Evolutionary conservation across 805 yeast genomes (phyloP).

Genomic region (Starmerella bombicola): DNA sequence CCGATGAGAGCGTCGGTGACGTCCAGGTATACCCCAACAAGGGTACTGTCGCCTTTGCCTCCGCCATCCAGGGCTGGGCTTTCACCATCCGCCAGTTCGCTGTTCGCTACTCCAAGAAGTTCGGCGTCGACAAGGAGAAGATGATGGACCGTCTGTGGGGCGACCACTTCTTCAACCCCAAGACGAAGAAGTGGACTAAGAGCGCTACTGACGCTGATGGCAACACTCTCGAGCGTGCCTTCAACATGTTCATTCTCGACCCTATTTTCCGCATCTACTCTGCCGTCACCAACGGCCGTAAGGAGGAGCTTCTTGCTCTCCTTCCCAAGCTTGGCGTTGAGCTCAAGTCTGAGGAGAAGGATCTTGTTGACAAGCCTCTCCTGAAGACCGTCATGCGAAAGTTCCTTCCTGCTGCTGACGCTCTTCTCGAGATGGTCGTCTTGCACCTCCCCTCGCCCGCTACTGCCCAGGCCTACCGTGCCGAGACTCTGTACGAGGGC

Average conservation of each 20-base stretch:
- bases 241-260: conserved; percentile 97
- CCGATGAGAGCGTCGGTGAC: conserved; percentile 84
- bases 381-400: conserved; percentile 98
- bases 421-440: conserved; percentile 96
- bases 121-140: conserved; percentile 95
- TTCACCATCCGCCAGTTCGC: conserved; percentile 99
- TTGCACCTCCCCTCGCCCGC: conserved; percentile 98
- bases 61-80: conserved; percentile 99
- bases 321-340: conserved; percentile 85
- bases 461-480: conserved; percentile 98
- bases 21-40: conserved; percentile 96
- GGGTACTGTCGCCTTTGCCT: conserved; percentile 99
- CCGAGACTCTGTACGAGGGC: conserved; percentile 98
- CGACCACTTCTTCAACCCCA: conserved; percentile 99
- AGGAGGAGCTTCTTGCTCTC: conserved; percentile 86
- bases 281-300: conserved; percentile 98
- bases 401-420: conserved; percentile 99
- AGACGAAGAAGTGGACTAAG: conserved; percentile 99
- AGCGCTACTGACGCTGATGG: conserved; percentile 92
- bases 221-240: conserved; percentile 92
- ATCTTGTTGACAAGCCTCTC: conserved; percentile 96
- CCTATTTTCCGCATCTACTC: conserved; percentile 96
- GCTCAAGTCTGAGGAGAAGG: conserved; percentile 95
- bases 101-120: conserved; percentile 94
- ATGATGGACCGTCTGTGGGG: conserved; percentile 99